Evolutionary conservation across 148 eudicot species (phyloP), one percentile per base, ranked within the genome.

Genomic region (Vaccinium corymbosum): DNA sequence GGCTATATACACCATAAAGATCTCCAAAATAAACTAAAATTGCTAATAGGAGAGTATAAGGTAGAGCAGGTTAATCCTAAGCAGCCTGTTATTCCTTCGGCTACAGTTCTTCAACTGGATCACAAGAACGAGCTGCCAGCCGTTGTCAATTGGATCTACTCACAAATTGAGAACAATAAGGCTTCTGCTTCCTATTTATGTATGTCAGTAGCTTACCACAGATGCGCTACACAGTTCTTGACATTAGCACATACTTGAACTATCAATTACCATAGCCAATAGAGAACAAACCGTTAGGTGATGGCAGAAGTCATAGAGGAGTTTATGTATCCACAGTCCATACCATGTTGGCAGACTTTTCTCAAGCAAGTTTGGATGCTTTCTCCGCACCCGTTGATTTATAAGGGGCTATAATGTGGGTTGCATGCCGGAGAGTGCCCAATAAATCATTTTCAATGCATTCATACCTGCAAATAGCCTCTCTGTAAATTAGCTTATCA

Each of bases 361-460:
- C 17, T 52, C 20, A 87, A 74, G 81, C 7, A 27, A 90, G 86
- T 81, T 91, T 90, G 15, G 88, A 85, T 83, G 94, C 95, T 76
- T 87, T 92, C 86, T 90, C 95, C 85, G 89, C 78, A 35, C 97
- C 97, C 48, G 79, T 89, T 4, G 97, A 88, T 79, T 76, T 90
- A 81, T 92, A 94, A 11, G 92, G 93, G 29, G 97, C 93, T 66
- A 94, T 92, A 14, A 66, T 86, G 82, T 91, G 94, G 81, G 59
- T 88, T 51, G 90, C 62, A 11, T 81, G 89, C 84, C 89, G 91
- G 42, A 94, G 90, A 32, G 90, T 20, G 53, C 91, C 94, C 66
- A 94, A 76, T 79, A 94, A 86, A 83, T 94, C 97, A 51, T 81
- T 87, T 79, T 92, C 97, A 25, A 94, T 91, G 89, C 93, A 92